phyloP scores from a whole-genome alignment of 108 stramenopile species.

The Fistulifera pelliculosa region DNA sequence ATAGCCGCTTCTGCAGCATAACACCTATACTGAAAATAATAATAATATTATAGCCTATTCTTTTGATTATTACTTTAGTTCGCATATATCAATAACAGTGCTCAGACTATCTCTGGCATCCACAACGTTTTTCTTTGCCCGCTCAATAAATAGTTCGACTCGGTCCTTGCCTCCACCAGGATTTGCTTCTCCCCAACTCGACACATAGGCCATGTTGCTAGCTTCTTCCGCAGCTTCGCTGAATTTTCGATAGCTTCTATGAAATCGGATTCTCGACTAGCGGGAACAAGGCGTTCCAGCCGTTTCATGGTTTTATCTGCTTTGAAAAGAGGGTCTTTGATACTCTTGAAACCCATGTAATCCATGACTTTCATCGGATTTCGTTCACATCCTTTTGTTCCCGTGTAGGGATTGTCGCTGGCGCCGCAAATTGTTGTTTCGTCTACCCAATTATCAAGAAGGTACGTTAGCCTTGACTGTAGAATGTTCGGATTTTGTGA shows the following conservation, averaged over 20 bases:
- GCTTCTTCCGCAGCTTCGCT: constrained; percentile 25
- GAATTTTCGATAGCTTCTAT: constrained; percentile 61
- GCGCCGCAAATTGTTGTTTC: constrained; percentile 74
- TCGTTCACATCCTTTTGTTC: constrained; percentile 53
- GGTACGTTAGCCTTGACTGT: constrained; percentile 54
- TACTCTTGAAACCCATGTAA: constrained; percentile 67
- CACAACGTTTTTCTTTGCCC: constrained; percentile 68
- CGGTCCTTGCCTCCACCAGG: constrained; percentile 80
- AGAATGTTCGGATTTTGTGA: constrained; percentile 8
- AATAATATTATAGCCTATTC: too few relatives aligned
- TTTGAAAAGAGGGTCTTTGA: constrained; percentile 63
- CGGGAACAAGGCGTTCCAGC: constrained; percentile 41
- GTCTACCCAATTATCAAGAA: constrained; percentile 74
- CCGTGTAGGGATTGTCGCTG: constrained; percentile 28
- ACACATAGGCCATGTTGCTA: constrained; percentile 65
- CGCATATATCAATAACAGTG: constrained; percentile 52
- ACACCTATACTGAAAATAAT: too few relatives aligned
- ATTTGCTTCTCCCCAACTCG: constrained; percentile 83
- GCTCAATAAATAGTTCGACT: constrained; percentile 70
- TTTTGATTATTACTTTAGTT: constrained; percentile 13
- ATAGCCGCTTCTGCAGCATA: too few relatives aligned
- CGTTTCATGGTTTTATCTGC: constrained; percentile 64
- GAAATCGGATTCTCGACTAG: constrained; percentile 40
- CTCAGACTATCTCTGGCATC: constrained; percentile 41
- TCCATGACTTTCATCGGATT: constrained; percentile 75